Evolutionary conservation across 2,329 filamentous ascomycete species (phyloP), one percentile per base, ranked within the genome.

Genomic region (Trichocomaceae sp.): DNA sequence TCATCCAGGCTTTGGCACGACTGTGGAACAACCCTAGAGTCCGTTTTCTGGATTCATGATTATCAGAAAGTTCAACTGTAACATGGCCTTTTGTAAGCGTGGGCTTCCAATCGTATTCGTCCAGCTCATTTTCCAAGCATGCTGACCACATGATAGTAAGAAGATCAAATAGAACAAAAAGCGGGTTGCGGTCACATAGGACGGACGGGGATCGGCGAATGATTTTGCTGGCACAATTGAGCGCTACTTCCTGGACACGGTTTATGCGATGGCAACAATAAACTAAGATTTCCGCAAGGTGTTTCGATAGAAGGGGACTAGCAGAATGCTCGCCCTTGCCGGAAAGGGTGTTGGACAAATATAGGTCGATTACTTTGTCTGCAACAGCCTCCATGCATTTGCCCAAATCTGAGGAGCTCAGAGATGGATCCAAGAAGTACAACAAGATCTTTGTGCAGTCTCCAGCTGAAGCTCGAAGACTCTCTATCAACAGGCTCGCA

Each of bases 341-440:
- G 13, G 80, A 80, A 10, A 93, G 72, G 0, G 88, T 89, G 68
- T 87, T 89, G 29, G 78, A 77, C 51, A 97, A 73, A 67, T 97
- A 99, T 31, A 84, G 84, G 53, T 87, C 84, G 42, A 96, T 83
- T 17, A 90, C 86, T 13, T 83, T 82, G n/a, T 78, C 76, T 1
- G 82, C 80, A 60, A 86, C 80, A 2, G 80, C 79, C 60, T 77
- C 77, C 79, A 86, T 84, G 62, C 82, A 84, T 48, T 76, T 79
- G 39, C 81, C 80, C 68, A 85, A 80, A 31, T 81, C 76, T n/a
- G 78, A 77, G 5, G 72, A 78, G 60, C 81, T 80, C 56, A 86
- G 86, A 63, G 89, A 91, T 5, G 90, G 90, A 65, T 99, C 93
- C n/a, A 95, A 77, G 71, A 97, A 99, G 72, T 99, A 99, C 0